A percentile compares a stretch with the other conserved stretches of the same genome.
Evolutionary conservation across 2,329 filamentous ascomycete genomes (phyloP).

Genomic region (Monilinia fructicola): DNA sequence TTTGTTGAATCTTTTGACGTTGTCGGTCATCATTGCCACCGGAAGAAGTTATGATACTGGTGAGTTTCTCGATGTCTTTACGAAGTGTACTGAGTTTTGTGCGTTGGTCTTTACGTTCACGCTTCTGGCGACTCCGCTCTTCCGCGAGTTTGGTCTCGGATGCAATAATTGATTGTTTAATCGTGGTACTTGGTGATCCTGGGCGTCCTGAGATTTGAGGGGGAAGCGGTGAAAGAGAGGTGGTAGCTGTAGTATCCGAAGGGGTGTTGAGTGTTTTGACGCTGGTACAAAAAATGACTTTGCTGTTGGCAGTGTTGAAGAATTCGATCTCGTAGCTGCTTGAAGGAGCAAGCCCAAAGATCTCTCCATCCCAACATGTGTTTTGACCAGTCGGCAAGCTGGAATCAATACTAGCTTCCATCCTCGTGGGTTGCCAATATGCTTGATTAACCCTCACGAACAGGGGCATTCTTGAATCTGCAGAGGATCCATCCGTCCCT

Average conservation of each 20-base stretch:
- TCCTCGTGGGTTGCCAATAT: slow-evolving; percentile 75
- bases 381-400: slow-evolving; percentile 44
- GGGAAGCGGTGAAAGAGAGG: slow-evolving; percentile 40
- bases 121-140: slow-evolving; percentile 67
- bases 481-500: slow-evolving; percentile 44
- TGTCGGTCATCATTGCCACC: slow-evolving; percentile 75
- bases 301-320: slow-evolving; percentile 63
- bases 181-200: slow-evolving; percentile 73
- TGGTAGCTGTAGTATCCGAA: slow-evolving; percentile 38
- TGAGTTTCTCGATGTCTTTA: slow-evolving; percentile 72
- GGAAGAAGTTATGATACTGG: slow-evolving; percentile 63
- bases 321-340: slow-evolving; percentile 80
- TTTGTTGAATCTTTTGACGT: slow-evolving; percentile 72
- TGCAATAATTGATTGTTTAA: slow-evolving; percentile 72
- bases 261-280: slow-evolving; percentile 47
- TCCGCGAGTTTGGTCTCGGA: slow-evolving; percentile 70
- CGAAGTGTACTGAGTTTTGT: slow-evolving; percentile 63
- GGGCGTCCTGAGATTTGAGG: slow-evolving; percentile 65
- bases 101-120: slow-evolving; percentile 72
- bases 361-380: slow-evolving; percentile 67
- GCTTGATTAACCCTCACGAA: slow-evolving; percentile 77
- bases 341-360: slow-evolving; percentile 66
- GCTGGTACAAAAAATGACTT: slow-evolving; percentile 69
- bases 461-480: slow-evolving; percentile 72
- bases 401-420: slow-evolving; percentile 51